Evolutionary conservation across 2,329 filamentous ascomycete genomes (phyloP), one percentile per base, ranked within the genome.

Genomic region (Pseudogymnoascus sp.): DNA sequence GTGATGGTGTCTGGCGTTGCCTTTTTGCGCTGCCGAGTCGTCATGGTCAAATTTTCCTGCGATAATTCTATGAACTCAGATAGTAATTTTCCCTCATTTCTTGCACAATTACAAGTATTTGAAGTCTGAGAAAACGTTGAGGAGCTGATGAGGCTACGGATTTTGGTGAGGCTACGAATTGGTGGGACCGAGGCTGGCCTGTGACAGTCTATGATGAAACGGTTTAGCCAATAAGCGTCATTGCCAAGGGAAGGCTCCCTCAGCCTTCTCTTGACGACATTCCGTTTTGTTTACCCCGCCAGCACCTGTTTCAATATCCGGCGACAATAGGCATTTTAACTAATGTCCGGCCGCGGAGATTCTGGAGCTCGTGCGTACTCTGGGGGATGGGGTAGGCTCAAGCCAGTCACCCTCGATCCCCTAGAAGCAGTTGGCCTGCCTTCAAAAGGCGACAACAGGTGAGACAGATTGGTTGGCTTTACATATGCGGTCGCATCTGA

Each of bases 361-460:
- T 67, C 61, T 63, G 35, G 58, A 25, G 33, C 4, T 60, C 35
- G 58, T 40, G 33, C 58, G 60, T 21, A 71, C 41, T 83, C 85
- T 58, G 81, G 81, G 60, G 80, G 84, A 67, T 90, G 88, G 86
- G 84, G 83, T 64, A 82, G 89, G 66, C 78, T 96, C 66, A 92
- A 89, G 74, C 88, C 90, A 11, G 82, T 88, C 64, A 84, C 88
- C 49, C 78, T 86, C 63, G 92, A 97, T 74, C 85, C 90, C 12
- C 79, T 97, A 28, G 90, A 96, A 69, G 83, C 81, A 64, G 89
- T 96, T 68, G 93, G 93, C 1, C 81, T 96, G 67, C 91, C 91
- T 4, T 96, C 92, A 1, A 97, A 96, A 72, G 93, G 93, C 61
- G 93, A 97, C 75, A 89, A 82, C 58, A 88, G 89, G 92, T 93